phyloP scores from a whole-genome alignment of 2,329 filamentous ascomycete genomes.

The Microdochium trichocladiopsis region DNA sequence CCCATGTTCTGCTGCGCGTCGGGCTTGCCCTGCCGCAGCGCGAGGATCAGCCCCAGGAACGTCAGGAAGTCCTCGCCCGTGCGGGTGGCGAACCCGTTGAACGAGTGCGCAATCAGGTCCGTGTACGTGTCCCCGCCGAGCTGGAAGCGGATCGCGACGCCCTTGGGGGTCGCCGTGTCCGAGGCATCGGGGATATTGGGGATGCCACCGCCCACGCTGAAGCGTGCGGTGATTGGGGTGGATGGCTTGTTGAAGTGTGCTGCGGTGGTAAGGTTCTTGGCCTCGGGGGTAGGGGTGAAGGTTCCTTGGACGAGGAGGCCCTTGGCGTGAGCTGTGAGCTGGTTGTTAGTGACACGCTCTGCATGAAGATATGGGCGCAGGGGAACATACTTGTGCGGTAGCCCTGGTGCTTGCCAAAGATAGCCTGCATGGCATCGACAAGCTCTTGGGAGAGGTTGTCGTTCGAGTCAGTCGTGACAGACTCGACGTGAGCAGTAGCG shows the following conservation, averaged over 20 bases:
- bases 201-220: slow-evolving; percentile 43
- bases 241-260: slow-evolving; percentile 36
- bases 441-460: neutral
- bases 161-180: slow-evolving; percentile 37
- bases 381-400: neutral
- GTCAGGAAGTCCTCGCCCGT: slow-evolving; percentile 45
- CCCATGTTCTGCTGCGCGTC: slow-evolving; percentile 17
- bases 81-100: slow-evolving; percentile 41
- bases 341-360: neutral
- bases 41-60: slow-evolving; percentile 35
- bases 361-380: neutral
- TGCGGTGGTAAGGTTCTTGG: slow-evolving; percentile 35
- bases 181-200: slow-evolving; percentile 42
- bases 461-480: neutral
- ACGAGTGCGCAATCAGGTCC: slow-evolving; percentile 47
- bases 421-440: neutral
- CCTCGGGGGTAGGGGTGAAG: slow-evolving; percentile 39
- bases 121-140: slow-evolving; percentile 38
- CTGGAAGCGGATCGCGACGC: slow-evolving; percentile 40
- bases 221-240: slow-evolving; percentile 39
- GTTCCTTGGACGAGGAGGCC: slow-evolving; percentile 42
- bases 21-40: slow-evolving; percentile 22
- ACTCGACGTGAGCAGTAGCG: neutral
- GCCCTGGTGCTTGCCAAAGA: neutral
- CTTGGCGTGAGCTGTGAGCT: slow-evolving; percentile 42